A percentile compares a stretch with the other conserved stretches of the same genome.
These are phyloP conservation scores for Physaria fendleri DNA, from an alignment of 345 rosid species.

Conservation along the genomic window DNA sequence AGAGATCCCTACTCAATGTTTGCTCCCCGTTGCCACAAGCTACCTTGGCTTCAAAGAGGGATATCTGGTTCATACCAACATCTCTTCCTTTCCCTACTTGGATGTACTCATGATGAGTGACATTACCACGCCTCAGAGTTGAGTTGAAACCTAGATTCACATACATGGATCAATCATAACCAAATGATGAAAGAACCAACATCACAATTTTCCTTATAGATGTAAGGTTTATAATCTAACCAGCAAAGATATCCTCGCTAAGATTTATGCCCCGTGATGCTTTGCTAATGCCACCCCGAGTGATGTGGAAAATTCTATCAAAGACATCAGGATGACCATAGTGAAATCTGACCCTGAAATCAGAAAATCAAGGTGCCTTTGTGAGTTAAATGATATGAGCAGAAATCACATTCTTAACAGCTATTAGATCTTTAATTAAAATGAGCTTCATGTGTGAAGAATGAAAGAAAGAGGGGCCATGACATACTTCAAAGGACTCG, in stretches of 20 bases:
- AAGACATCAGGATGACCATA: slow-evolving; percentile 97
- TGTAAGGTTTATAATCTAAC: slow-evolving; percentile 33
- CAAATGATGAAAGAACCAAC: slow-evolving; percentile 1
- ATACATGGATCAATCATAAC: slow-evolving; percentile 1
- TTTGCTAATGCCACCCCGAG: slow-evolving; percentile 97
- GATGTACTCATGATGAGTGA: slow-evolving; percentile 97
- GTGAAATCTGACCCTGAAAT: slow-evolving; percentile 86
- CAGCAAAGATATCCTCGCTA: slow-evolving; percentile 98
- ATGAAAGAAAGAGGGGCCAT: slow-evolving; percentile 1
- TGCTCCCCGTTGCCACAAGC: slow-evolving; percentile 99
- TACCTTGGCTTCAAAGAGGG: slow-evolving; percentile 96
- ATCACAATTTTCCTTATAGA: not conserved
- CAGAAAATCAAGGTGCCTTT: slow-evolving; percentile 2
- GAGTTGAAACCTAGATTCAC: slow-evolving; percentile 82
- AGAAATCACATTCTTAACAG: not conserved
- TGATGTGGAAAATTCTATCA: slow-evolving; percentile 88
- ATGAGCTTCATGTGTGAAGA: not conserved
- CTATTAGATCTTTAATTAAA: not conserved
- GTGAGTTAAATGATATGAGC: not conserved
- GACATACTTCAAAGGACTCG: slow-evolving; percentile 86
- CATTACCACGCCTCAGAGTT: slow-evolving; percentile 80
- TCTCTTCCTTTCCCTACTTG: slow-evolving; percentile 99
- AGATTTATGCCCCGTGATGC: slow-evolving; percentile 92
- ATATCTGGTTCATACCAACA: slow-evolving; percentile 94
- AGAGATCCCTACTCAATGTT: slow-evolving; percentile 84